A percentile compares a stretch with the other conserved stretches of the same genome.
Evolutionary conservation across 768 basidiomycete species (phyloP).

Genomic region (Lactifluus hygrophoroides): DNA sequence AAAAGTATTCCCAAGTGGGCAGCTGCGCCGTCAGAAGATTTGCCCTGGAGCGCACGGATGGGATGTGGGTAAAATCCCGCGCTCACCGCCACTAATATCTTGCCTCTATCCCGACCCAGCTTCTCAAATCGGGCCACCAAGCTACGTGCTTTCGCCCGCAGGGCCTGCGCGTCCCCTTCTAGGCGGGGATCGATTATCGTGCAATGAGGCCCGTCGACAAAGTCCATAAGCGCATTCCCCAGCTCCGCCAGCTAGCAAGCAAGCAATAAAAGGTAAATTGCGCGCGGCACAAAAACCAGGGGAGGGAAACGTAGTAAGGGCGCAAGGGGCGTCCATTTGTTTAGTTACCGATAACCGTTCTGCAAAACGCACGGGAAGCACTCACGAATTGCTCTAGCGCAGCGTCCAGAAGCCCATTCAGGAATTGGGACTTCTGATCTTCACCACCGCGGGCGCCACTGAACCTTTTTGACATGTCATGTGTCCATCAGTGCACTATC

Average conservation of each 20-base stretch:
- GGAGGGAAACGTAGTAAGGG: neutral
- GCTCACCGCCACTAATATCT: constrained; percentile 45
- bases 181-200: constrained; percentile 42
- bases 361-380: neutral
- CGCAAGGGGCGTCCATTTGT: neutral
- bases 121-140: constrained; percentile 35
- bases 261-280: neutral
- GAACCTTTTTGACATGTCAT: constrained; percentile 12
- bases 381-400: constrained; percentile 15
- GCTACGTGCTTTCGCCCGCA: constrained; percentile 37
- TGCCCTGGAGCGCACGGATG: neutral
- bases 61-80: constrained; percentile 16
- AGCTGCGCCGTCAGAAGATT: neutral
- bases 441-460: constrained; percentile 6
- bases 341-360: constrained; percentile 1
- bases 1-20: neutral
- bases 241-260: constrained; percentile 42
- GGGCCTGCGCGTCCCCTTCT: constrained; percentile 29
- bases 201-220: constrained; percentile 40
- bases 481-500: constrained; percentile 1
- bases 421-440: constrained; percentile 8
- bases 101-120: constrained; percentile 31
- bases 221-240: constrained; percentile 36
- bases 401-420: constrained; percentile 11
- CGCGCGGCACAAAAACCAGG: neutral